These are phyloP conservation scores for Penicillium paneum DNA, from an alignment of 2,329 filamentous ascomycete species.

Conservation along the genomic window DNA sequence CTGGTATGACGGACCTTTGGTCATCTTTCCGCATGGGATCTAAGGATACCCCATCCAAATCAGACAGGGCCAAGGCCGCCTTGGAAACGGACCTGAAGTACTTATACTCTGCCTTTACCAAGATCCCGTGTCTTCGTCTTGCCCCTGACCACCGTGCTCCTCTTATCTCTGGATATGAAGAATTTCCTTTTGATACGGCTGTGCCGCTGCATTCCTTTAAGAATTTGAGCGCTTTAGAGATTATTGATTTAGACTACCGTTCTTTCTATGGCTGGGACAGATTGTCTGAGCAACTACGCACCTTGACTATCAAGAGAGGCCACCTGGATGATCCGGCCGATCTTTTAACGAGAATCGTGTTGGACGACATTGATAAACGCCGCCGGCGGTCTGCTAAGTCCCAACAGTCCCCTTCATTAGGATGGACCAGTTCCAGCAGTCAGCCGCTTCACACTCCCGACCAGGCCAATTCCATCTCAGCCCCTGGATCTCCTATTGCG, in stretches of 20 bases:
- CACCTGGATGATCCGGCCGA: constrained; percentile 86
- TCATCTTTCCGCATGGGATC: constrained; percentile 79
- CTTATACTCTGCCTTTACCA: constrained; percentile 96
- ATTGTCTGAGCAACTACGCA: constrained; percentile 84
- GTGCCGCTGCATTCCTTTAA: constrained; percentile 97
- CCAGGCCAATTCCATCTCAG: constrained; percentile 60
- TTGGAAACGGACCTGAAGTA: constrained; percentile 88
- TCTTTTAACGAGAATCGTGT: constrained; percentile 83
- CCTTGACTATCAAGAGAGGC: constrained; percentile 81
- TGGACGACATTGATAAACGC: constrained; percentile 94
- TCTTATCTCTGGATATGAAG: constrained; percentile 88
- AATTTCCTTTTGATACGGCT: constrained; percentile 96
- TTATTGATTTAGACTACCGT: constrained; percentile 92
- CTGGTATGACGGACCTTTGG: constrained; percentile 92
- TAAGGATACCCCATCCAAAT: constrained; percentile 74
- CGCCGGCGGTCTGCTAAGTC: constrained; percentile 82
- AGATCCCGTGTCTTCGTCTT: constrained; percentile 86
- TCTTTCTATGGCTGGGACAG: constrained; percentile 98
- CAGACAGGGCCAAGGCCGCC: constrained; percentile 84
- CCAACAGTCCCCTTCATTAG: constrained; percentile 72
- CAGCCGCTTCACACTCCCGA: constrained; percentile 61
- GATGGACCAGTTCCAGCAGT: constrained; percentile 63
- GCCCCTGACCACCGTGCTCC: constrained; percentile 90
- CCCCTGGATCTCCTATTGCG: constrained; percentile 62
- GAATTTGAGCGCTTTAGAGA: constrained; percentile 88